Evolutionary conservation across 495 filamentous ascomycete genomes (phyloP), one percentile per base, ranked within the genome.

Genomic region (Parathielavia hyrcaniae): DNA sequence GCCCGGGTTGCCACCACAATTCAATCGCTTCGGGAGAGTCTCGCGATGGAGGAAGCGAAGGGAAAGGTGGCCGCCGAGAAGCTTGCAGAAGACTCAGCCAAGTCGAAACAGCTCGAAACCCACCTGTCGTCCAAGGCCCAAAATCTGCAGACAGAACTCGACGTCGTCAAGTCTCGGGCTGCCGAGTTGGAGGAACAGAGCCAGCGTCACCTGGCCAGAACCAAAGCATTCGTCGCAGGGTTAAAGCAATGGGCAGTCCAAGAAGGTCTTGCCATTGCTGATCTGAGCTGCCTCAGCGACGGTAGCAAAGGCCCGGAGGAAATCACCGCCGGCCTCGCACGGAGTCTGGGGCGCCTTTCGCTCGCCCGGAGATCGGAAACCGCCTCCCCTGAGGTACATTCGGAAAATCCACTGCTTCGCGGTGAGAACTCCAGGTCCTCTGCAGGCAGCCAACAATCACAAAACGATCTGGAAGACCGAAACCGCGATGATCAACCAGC

Each of bases 241-340:
- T 5, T 65, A 32, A 57, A 52, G 22, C 49, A 48, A 8, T 65
- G 62, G 65, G 57, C 49, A 14, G 8, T n/a, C 0, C 45, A 61
- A 23, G 44, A 47, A 9, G 55, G 58, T 17, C 17, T 58, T 16
- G 22, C 16, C 16, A 34, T 51, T 12, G 35, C 36, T 39, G 23
- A 13, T 5, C 19, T 62, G 1, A 47, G 45, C 11, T 17, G 13
- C 11, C 44, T 63, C 19, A 23, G 16, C 52, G 48, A 57, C 12
- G 39, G 11, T 4, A 49, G 58, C 13, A 40, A 35, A 4, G 50
- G 23, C 20, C 41, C 36, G 0, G 59, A 49, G 8, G 50, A 61
- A 5, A 36, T 61, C 40, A 47, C 14, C 1, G 40, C 47, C 8
- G 30, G 19, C 6, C 13, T 61, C 9, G n/a, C 22, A 17, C 38